Conservation (phyloP, 441 rosid genomes). For the Populus tomentosa region DNA sequence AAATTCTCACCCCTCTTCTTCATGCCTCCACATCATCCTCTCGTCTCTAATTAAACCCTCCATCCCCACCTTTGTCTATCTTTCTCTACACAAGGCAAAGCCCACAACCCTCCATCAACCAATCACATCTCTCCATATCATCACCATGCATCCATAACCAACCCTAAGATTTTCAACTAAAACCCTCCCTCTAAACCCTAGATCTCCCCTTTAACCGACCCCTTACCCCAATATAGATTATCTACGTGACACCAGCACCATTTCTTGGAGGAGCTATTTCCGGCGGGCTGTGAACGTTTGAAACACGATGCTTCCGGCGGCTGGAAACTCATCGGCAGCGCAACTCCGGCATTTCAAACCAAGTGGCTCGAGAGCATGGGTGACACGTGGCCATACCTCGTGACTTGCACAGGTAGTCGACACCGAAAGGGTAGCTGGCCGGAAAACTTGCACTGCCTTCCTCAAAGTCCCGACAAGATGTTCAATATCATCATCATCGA, state of each 20-base stretch:
- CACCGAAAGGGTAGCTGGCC: conserved; percentile 62
- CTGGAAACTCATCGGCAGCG: conserved; percentile 64
- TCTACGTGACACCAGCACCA: conserved; percentile 1
- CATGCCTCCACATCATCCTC: conserved; percentile 22
- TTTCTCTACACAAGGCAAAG: conserved; percentile 24
- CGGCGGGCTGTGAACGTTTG: conserved; percentile 83
- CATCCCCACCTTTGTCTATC: conserved; percentile 1
- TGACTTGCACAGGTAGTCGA: conserved; percentile 57
- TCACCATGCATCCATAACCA: conserved; percentile 9
- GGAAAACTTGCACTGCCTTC: conserved; percentile 66
- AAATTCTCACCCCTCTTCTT: background rate
- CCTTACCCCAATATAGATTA: background rate
- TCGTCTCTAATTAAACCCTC: background rate
- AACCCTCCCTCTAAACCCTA: conserved; percentile 9
- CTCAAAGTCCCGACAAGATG: conserved; percentile 43
- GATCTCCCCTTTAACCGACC: conserved; percentile 5
- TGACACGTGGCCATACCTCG: conserved; percentile 63
- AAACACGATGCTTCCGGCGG: conserved; percentile 60
- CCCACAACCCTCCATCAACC: conserved; percentile 13
- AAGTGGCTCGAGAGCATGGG: conserved; percentile 55
- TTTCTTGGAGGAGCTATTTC: conserved; percentile 27
- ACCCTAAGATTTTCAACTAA: conserved; percentile 6
- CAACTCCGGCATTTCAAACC: conserved; percentile 79
- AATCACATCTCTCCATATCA: conserved; percentile 37
- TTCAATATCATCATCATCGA: conserved; percentile 48